Conservation (phyloP, 441 rosid species). For the Sinapis alba region DNA sequence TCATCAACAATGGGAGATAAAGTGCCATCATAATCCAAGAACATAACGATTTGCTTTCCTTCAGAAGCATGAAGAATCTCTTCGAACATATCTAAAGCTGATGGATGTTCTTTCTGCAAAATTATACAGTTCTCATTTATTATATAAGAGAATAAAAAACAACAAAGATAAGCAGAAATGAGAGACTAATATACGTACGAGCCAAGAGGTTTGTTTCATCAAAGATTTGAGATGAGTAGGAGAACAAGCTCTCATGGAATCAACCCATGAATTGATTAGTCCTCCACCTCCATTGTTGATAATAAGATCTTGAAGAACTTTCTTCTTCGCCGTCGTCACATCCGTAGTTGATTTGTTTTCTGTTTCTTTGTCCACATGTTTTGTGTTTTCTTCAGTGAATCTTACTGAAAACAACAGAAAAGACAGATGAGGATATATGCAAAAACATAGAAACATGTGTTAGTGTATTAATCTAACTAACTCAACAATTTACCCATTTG, state of each 20-base stretch:
- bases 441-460: not conserved
- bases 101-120: slow-evolving; percentile 53
- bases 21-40: slow-evolving; percentile 68
- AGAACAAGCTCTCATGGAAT: slow-evolving; percentile 67
- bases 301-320: slow-evolving; percentile 30
- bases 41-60: slow-evolving; percentile 65
- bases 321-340: slow-evolving; percentile 6
- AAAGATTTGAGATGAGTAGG: slow-evolving; percentile 48
- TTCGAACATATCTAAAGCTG: slow-evolving; percentile 57
- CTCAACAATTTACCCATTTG: slow-evolving; percentile 31
- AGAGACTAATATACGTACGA: slow-evolving; percentile 32
- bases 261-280: slow-evolving; percentile 47
- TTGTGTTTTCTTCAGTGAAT: slow-evolving; percentile 28
- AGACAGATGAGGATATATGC: not conserved
- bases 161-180: not conserved
- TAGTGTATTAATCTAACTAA: not conserved
- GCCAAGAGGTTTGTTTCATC: slow-evolving; percentile 37
- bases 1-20: slow-evolving; percentile 64
- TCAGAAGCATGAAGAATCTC: slow-evolving; percentile 48
- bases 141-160: not conserved
- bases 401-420: slow-evolving; percentile 10
- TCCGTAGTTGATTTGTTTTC: slow-evolving; percentile 23
- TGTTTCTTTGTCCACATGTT: slow-evolving; percentile 27
- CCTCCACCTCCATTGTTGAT: slow-evolving; percentile 30
- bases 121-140: slow-evolving; percentile 28